Conservation (phyloP, 495 filamentous ascomycete species). For the Bacidia rubella region DNA sequence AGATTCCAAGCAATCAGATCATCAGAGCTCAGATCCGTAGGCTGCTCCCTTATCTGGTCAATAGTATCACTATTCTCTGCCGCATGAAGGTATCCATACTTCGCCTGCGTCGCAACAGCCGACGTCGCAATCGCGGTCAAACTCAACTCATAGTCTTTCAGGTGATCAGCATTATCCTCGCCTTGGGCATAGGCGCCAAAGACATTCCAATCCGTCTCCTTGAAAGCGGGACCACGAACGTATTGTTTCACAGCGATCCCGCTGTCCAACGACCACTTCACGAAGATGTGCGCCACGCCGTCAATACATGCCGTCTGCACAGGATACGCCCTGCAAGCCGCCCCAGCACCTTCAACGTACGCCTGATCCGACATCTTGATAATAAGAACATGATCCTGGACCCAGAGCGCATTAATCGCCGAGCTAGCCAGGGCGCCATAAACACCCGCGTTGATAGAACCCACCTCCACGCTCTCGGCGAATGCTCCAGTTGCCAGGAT, state of each 20-base stretch:
- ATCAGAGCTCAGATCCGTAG: background rate
- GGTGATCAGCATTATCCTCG: background rate
- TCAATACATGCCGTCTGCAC: background rate
- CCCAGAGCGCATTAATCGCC: conserved; percentile 1
- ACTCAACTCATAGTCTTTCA: background rate
- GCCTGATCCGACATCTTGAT: background rate
- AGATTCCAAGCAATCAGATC: background rate
- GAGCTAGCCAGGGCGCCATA: conserved; percentile 1
- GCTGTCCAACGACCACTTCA: background rate
- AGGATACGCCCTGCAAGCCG: background rate
- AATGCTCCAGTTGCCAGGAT: background rate
- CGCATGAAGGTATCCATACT: background rate
- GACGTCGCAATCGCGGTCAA: background rate
- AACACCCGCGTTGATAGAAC: conserved; percentile 1
- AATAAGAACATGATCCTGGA: background rate
- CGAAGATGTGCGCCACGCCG: background rate
- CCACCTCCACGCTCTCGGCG: background rate
- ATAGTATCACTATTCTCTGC: background rate
- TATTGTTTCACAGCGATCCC: background rate
- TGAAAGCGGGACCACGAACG: background rate
- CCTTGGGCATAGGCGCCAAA: background rate
- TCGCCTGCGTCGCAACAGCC: background rate
- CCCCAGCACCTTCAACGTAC: background rate
- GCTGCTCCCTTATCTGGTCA: background rate
- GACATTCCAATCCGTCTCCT: background rate